Conservation (phyloP, 176 grass and related monocot species). For the Ensete ventricosum region DNA sequence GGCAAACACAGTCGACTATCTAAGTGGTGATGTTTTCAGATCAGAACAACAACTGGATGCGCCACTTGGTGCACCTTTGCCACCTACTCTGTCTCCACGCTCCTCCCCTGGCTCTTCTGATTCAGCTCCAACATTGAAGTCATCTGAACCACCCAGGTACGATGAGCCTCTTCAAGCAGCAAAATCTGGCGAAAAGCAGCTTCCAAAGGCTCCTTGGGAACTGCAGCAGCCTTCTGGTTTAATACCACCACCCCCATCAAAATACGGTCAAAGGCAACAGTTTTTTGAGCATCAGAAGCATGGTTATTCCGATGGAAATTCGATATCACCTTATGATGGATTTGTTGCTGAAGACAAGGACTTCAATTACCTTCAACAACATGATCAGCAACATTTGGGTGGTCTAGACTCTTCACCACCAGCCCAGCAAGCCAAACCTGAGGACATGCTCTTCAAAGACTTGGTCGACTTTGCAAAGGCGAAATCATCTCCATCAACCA, state of each 20-base stretch:
- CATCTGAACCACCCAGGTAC: slow-evolving; percentile 24
- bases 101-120: slow-evolving; percentile 12
- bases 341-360: slow-evolving; percentile 27
- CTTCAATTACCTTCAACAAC: slow-evolving; percentile 38
- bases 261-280: slow-evolving; percentile 2
- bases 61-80: slow-evolving; percentile 33
- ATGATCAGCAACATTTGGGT: slow-evolving; percentile 17
- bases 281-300: slow-evolving; percentile 2
- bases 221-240: neutral
- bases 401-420: slow-evolving; percentile 1
- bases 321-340: neutral
- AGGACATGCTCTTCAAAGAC: slow-evolving; percentile 86
- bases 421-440: slow-evolving; percentile 45
- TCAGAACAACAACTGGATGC: slow-evolving; percentile 42
- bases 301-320: neutral
- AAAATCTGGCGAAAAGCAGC: slow-evolving; percentile 21
- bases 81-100: slow-evolving; percentile 1
- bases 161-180: slow-evolving; percentile 26
- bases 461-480: slow-evolving; percentile 73
- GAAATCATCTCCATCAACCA: slow-evolving; percentile 51
- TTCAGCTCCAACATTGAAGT: slow-evolving; percentile 6
- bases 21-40: slow-evolving; percentile 53
- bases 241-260: neutral
- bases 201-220: slow-evolving; percentile 79
- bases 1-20: slow-evolving; percentile 38